Conservation (phyloP, 202 grass and related monocot species). For the Bolboschoenoplectus hybrid region DNA sequence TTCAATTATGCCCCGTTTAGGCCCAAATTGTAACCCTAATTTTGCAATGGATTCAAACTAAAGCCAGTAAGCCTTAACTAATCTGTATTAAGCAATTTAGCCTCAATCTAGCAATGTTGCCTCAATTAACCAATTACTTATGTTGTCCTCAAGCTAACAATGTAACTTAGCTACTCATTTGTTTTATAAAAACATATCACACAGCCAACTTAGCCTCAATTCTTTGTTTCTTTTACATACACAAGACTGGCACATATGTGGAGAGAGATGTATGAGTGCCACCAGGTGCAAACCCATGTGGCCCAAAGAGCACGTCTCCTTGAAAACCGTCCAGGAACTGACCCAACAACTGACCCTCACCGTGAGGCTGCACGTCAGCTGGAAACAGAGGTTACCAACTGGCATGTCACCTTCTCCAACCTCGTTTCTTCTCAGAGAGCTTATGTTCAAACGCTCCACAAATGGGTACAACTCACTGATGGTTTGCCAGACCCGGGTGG, state of each 20-base stretch:
- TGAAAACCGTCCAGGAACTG: slow-evolving; percentile 60
- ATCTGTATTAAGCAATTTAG: not conserved
- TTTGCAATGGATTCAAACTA: not conserved
- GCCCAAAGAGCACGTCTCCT: slow-evolving; percentile 77
- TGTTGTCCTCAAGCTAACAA: not conserved
- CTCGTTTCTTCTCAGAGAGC: slow-evolving; percentile 75
- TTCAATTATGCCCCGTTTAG: not conserved
- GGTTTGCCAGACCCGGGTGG: slow-evolving; percentile 62
- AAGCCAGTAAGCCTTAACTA: not conserved
- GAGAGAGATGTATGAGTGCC: slow-evolving; percentile 92
- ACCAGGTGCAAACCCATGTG: slow-evolving; percentile 88
- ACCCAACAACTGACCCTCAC: slow-evolving; percentile 80
- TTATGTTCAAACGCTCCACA: slow-evolving; percentile 68
- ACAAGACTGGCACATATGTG: slow-evolving; percentile 89
- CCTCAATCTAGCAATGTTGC: not conserved
- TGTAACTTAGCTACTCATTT: not conserved
- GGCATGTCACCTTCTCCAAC: slow-evolving; percentile 86
- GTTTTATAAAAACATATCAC: not conserved
- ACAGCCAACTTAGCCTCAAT: slow-evolving; percentile 14
- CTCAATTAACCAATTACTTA: not conserved
- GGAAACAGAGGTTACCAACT: slow-evolving; percentile 79
- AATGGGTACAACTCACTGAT: slow-evolving; percentile 87
- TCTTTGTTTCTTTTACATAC: slow-evolving; percentile 38
- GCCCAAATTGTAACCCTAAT: not conserved
- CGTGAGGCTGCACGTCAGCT: slow-evolving; percentile 74